These are phyloP conservation scores for Coprinopsis marcescibilis DNA, from an alignment of 768 basidiomycete species.

Conservation along the genomic window DNA sequence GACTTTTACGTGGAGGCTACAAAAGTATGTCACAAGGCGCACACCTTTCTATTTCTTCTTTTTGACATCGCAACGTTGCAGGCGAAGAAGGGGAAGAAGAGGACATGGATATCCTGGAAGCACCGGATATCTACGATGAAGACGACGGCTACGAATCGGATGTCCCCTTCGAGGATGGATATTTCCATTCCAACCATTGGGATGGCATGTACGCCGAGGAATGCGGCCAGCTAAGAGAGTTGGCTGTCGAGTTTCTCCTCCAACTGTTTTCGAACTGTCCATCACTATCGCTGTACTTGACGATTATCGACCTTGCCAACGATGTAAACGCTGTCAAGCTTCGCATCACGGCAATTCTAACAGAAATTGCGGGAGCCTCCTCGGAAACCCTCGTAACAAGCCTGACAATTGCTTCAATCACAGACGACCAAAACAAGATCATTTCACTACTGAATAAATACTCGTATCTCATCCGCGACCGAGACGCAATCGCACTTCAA, in stretches of 20 bases:
- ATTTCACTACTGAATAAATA: slow-evolving; percentile 38
- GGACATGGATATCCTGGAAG: slow-evolving; percentile 21
- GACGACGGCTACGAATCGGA: slow-evolving; percentile 22
- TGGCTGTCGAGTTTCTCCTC: slow-evolving; percentile 41
- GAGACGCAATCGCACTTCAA: slow-evolving; percentile 44
- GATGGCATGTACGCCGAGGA: slow-evolving; percentile 33
- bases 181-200: slow-evolving; percentile 50
- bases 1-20: slow-evolving; percentile 51
- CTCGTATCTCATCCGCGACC: slow-evolving; percentile 54
- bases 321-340: slow-evolving; percentile 26
- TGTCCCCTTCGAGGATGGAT: slow-evolving; percentile 27
- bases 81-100: slow-evolving; percentile 24
- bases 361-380: slow-evolving; percentile 39
- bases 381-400: slow-evolving; percentile 51
- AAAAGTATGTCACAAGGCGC: slow-evolving; percentile 32
- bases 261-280: slow-evolving; percentile 47
- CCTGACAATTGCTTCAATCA: slow-evolving; percentile 43
- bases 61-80: slow-evolving; percentile 13
- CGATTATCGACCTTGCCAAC: slow-evolving; percentile 30
- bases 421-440: slow-evolving; percentile 30
- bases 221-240: slow-evolving; percentile 32
- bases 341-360: slow-evolving; percentile 27
- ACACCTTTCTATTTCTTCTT: not conserved
- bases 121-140: slow-evolving; percentile 19
- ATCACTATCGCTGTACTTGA: slow-evolving; percentile 38